Evolutionary conservation across 225 moss, liverwort and hornwort genomes (phyloP), one percentile per base, ranked within the genome.

Genomic region (Bryoerythrophyllum caledonicum): DNA sequence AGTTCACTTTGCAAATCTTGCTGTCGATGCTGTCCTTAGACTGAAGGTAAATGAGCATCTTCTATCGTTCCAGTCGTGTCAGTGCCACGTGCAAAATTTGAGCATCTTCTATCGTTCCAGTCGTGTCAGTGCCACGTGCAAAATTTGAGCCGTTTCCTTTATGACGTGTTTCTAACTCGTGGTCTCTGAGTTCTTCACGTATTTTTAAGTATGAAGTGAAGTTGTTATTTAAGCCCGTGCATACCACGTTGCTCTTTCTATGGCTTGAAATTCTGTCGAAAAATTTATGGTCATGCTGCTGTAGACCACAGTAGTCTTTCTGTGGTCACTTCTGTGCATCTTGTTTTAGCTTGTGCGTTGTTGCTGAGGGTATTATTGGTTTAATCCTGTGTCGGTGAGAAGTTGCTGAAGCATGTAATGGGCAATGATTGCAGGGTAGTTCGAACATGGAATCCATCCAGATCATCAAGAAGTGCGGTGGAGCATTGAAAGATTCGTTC

Each of bases 401-500:
- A 19, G 67, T 54, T 30, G 14, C 82, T 85, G 63, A 87, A 60
- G 21, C 78, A 38, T 27, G 6, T 25, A 69, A 8, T 65, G 25
- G 63, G 16, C 52, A 10, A 73, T 70, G 74, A 26, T 8, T 67
- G 73, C 89, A 97, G 93, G 97, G 97, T 59, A 93, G 94, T 73
- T 87, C 41, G 49, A 93, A 99, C 26, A 71, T 95, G 90, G 94
- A 99, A 81, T 88, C 97, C 12, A 95, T 99, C 65, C 93, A 89
- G 74, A 94, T 99, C 37, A 94, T 95, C 74, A 95, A 99, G 86
- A 99, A 99, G 83, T 90, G 89, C 27, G 97, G 97, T 67, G 97
- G 97, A 64, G 90, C 89, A 37, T 73, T 99, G 75, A 99, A 84
- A 73, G 94, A 99, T 77, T 99, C 97, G 4, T 99, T 88, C 63